Evolutionary conservation across 768 basidiomycete species (phyloP), one percentile per base, ranked within the genome.

Genomic region (Kwoniella dendrophila): DNA sequence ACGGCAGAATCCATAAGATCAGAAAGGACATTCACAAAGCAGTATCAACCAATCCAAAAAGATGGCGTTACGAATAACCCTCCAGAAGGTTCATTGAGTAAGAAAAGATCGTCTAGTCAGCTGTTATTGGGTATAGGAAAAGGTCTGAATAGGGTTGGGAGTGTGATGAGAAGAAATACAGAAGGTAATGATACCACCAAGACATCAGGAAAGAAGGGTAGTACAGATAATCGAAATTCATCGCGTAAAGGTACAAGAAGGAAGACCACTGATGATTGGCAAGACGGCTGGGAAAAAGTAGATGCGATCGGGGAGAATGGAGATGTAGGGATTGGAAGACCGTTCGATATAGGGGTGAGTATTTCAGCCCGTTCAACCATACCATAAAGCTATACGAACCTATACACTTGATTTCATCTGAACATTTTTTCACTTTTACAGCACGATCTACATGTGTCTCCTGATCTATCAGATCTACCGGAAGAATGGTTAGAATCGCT

Each of bases 361-460:
- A 24, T 11, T 18, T 11, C 18, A n/a, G n/a, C n/a, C n/a, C n/a
- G n/a, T n/a, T n/a, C n/a, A n/a, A n/a, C n/a, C n/a, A n/a, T 36
- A n/a, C 22, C 10, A 56, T 38, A 8, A 38, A 18, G 8, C 36
- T 18, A 38, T 8, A 8, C 8, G 8, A 38, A 38, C 18, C 18
- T 18, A 38, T 38, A 8, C 36, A 38, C 8, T 38, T 6, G 29
- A 59, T 10, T 4, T 40, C 14, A 34, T 18, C 11, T 27, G n/a
- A n/a, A 26, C 3, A 38, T 29, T 18, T n/a, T n/a, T n/a, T n/a
- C n/a, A n/a, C n/a, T n/a, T n/a, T n/a, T n/a, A n/a, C 65, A 75
- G 73, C 73, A 75, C 47, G 73, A 72, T 24, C 56, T 75, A 2
- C 73, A 75, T 47, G 66, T 75, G 6, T 65, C 67, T 10, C 67